Evolutionary conservation across 139 green algal genomes (phyloP), one percentile per base, ranked within the genome.

Genomic region (Picochlorum costavermella): DNA sequence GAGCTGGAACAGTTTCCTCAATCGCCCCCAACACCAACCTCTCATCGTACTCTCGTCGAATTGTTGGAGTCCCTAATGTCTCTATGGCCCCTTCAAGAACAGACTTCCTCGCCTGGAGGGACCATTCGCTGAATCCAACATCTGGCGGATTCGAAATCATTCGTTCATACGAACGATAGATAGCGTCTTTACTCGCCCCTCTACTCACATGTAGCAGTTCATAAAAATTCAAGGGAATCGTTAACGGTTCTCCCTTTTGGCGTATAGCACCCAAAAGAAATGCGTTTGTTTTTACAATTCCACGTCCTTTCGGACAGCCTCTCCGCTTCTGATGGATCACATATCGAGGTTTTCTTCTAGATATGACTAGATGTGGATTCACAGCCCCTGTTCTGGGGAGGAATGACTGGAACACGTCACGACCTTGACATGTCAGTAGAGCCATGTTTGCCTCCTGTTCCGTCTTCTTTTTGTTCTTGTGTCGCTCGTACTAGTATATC

Each of bases 151-250:
- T 23, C n/a, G 20, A n/a, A 20, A 30, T 31, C 23, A 30, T 17
- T 33, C 45, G 12, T 28, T 70, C 46, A 46, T 70, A 70, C 4
- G 64, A 20, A 31, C 50, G 11, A 28, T n/a, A 48, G 16, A 64
- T 26, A 1, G 25, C 50, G 12, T 70, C 64, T 23, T 31, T 31
- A 26, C 50, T 64, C 20, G 16, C 64, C 6, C 30, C 46, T 16
- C 20, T 50, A 26, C 13, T 53, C 14, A 70, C 28, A 61, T 70
- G 50, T 17, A 76, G 31, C 5, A 76, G 16, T 25, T 46, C 48
- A 50, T 72, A 76, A 37, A 67, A 76, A 46, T 76, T 40, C 10
- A 76, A n/a, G 1, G 64, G 56, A 45, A 76, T 20, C 5, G 16
- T 31, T 2, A 70, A 33, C 4, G 26, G 36, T 17, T 66, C 60